Conservation (phyloP, 805 yeast genomes). For the Zygosaccharomyces kombuchaensis region DNA sequence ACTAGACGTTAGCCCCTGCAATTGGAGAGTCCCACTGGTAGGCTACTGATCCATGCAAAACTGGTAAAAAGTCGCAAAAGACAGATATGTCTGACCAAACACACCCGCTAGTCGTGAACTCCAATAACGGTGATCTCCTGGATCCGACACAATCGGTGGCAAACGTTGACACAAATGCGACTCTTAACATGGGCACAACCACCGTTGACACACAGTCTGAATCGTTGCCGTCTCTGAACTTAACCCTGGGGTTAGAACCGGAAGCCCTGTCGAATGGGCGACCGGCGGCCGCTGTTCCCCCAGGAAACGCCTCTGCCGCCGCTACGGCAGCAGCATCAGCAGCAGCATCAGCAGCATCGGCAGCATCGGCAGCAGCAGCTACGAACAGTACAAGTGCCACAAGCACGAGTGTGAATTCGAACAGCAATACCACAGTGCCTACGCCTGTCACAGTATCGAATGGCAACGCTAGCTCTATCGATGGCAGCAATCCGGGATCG, state of each 20-base stretch:
- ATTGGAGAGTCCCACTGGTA: not conserved
- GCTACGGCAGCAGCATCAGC: constrained; percentile 8
- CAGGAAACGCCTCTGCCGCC: constrained; percentile 7
- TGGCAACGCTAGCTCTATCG: constrained; percentile 9
- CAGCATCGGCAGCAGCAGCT: constrained; percentile 7
- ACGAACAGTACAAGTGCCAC: not conserved
- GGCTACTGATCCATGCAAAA: not conserved
- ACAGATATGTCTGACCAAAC: constrained; percentile 9
- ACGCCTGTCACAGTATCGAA: constrained; percentile 12
- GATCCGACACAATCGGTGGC: constrained; percentile 3
- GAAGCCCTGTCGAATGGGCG: constrained; percentile 3
- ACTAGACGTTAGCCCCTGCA: not conserved
- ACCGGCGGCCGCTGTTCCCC: constrained; percentile 7
- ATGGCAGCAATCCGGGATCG: constrained; percentile 12
- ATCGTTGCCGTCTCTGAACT: constrained; percentile 9
- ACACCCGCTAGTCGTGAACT: constrained; percentile 7
- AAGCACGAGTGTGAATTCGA: constrained; percentile 8
- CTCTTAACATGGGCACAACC: constrained; percentile 1
- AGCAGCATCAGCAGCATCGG: too few relatives aligned
- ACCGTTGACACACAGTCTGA: constrained; percentile 1
- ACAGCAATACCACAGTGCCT: constrained; percentile 10
- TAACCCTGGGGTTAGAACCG: constrained; percentile 11
- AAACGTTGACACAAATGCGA: not conserved
- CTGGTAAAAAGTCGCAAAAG: not conserved
- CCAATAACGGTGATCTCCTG: not conserved